Base-by-base conservation (phyloP, 2,329 filamentous ascomycete species). In the Penicillium sp. region DNA sequence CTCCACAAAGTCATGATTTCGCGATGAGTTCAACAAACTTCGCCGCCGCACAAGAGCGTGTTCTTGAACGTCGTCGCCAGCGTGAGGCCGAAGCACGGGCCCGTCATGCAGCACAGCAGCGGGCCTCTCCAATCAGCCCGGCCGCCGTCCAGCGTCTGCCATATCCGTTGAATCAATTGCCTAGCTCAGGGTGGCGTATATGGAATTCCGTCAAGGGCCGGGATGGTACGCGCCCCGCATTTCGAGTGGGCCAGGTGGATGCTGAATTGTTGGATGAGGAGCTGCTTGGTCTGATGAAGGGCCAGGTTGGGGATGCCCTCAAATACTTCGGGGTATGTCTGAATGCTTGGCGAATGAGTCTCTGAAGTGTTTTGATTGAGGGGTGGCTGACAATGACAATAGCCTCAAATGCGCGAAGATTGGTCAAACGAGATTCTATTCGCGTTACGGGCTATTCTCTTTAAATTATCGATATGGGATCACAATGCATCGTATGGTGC, bases 391-490 rank as follows among this genome's bases (percentile, higher is more conserved):
- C 51, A 52, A 47, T 33, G 1, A 5, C 9, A 17, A 19, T 58
- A 80, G 71, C 70, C 80, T 16, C 85, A 92, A 71, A 75, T 96
- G 42, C 84, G 88, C 56, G 91, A 96, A 71, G 90, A 96, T 67
- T 97, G 90, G 86, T 86, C 87, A 14, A 82, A 89, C 50, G 94
- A 97, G 76, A 93, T 97, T 51, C 81, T 88, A 59, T 81, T 97
- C 28, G 83, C 80, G 0, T 80, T 99, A 53, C 83, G 93, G 44
- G 85, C 88, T 2, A 79, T 91, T 3, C 79, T 99, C 8, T 99
- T 97, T 80, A 99, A 99, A 75, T 83, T 99, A 59, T 91, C 89
- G 16, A 87, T 99, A 56, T 99, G 94, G 94, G 92, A 97, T 73
- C 90, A 97, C 73, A 88, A 96, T 72, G 90, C 94, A 37, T 95